Evolutionary conservation across 805 yeast species (phyloP).

Genomic region (Peterozyma toletana): DNA sequence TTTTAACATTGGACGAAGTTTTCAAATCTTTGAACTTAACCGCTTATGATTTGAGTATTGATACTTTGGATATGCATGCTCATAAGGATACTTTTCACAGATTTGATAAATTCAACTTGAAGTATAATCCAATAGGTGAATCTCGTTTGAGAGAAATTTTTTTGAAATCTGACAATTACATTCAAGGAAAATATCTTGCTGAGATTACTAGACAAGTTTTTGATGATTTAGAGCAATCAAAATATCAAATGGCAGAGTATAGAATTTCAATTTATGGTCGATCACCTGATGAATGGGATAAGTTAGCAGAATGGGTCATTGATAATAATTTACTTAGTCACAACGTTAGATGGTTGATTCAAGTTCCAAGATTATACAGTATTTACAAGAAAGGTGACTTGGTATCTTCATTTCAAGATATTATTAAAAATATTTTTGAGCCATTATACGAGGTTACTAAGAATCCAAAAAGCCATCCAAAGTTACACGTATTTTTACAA

Average conservation of each 20-base stretch:
- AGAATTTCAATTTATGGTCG: slow-evolving; percentile 94
- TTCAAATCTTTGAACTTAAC: slow-evolving; percentile 85
- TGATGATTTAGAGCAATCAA: slow-evolving; percentile 88
- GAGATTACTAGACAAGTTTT: slow-evolving; percentile 92
- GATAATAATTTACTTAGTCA: slow-evolving; percentile 88
- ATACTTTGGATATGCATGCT: slow-evolving; percentile 98
- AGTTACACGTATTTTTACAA: slow-evolving; percentile 78
- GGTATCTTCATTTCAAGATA: slow-evolving; percentile 66
- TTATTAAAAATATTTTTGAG: slow-evolving; percentile 69
- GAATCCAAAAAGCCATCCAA: slow-evolving; percentile 86
- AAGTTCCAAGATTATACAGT: slow-evolving; percentile 90
- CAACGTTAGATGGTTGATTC: slow-evolving; percentile 95
- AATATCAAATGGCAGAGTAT: slow-evolving; percentile 96
- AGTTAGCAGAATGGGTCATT: slow-evolving; percentile 88
- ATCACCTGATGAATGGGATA: slow-evolving; percentile 88
- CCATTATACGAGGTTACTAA: slow-evolving; percentile 89
- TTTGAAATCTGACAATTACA: slow-evolving; percentile 89
- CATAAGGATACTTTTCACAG: slow-evolving; percentile 97
- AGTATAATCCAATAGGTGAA: slow-evolving; percentile 97
- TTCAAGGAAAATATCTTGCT: slow-evolving; percentile 83
- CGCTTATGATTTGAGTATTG: slow-evolving; percentile 93
- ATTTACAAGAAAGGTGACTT: slow-evolving; percentile 73
- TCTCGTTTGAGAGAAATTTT: slow-evolving; percentile 95
- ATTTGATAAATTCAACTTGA: slow-evolving; percentile 93
- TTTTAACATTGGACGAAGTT: slow-evolving; percentile 81